These are phyloP conservation scores for Nasturtium officinale DNA, from an alignment of 345 rosid genomes.

Conservation along the genomic window DNA sequence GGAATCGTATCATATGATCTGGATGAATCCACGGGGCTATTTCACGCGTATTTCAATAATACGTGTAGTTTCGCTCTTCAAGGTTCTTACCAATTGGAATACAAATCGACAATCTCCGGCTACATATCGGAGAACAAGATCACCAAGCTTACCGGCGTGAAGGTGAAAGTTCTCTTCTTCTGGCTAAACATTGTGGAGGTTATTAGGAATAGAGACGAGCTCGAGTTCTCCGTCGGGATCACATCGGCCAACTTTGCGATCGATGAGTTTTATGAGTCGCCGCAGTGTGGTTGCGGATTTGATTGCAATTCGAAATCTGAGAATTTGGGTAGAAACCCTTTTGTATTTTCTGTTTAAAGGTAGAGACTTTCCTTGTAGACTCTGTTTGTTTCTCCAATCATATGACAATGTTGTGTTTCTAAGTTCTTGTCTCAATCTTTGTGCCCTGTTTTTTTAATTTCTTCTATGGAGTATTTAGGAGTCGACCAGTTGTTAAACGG, in stretches of 20 bases:
- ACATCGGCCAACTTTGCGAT: slow-evolving; percentile 81
- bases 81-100: slow-evolving; percentile 81
- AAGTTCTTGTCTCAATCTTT: not conserved
- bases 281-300: slow-evolving; percentile 95
- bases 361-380: not conserved
- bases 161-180: slow-evolving; percentile 82
- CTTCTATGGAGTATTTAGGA: slow-evolving; percentile 9
- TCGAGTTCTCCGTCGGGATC: slow-evolving; percentile 86
- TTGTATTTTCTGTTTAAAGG: slow-evolving; percentile 59
- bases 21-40: slow-evolving; percentile 61
- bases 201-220: slow-evolving; percentile 57
- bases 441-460: not conserved
- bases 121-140: slow-evolving; percentile 58
- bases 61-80: slow-evolving; percentile 81
- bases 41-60: slow-evolving; percentile 59
- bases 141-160: slow-evolving; percentile 67
- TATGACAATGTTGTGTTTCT: not conserved
- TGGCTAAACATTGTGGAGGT: slow-evolving; percentile 96
- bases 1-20: slow-evolving; percentile 67
- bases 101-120: slow-evolving; percentile 75
- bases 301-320: slow-evolving; percentile 55
- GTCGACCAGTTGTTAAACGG: not conserved
- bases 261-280: slow-evolving; percentile 79
- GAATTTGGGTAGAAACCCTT: slow-evolving; percentile 46
- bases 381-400: not conserved